These are phyloP conservation scores for Cucumis hystrix DNA, from an alignment of 306 rosid species.

Conservation along the genomic window DNA sequence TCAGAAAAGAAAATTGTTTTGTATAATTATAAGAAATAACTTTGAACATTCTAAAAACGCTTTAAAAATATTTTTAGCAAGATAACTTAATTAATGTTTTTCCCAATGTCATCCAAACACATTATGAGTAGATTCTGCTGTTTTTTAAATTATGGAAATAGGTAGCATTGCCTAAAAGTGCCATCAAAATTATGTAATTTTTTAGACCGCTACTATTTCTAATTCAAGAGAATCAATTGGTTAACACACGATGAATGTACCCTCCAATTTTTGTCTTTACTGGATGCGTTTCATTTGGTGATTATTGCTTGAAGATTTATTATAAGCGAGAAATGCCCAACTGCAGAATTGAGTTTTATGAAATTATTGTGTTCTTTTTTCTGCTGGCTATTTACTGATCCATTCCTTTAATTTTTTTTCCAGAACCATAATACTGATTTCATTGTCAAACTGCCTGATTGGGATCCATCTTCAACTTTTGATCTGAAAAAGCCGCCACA, in stretches of 20 bases:
- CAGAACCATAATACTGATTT: slow-evolving; percentile 92
- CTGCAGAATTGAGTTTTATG: not conserved
- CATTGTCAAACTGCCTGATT: slow-evolving; percentile 74
- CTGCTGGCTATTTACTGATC: not conserved
- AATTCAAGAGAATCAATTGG: not conserved
- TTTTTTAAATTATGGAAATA: not conserved
- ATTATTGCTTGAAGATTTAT: not conserved
- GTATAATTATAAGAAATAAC: not conserved
- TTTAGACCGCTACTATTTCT: not conserved
- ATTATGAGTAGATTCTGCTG: not conserved
- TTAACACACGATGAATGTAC: not conserved
- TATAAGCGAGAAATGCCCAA: not conserved
- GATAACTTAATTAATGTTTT: not conserved
- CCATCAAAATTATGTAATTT: not conserved
- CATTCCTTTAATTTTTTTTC: slow-evolving; percentile 4
- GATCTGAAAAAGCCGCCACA: slow-evolving; percentile 61
- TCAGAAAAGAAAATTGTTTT: not conserved
- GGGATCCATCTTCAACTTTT: slow-evolving; percentile 52
- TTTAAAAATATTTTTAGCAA: not conserved
- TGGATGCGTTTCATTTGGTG: not conserved
- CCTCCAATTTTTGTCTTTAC: not conserved
- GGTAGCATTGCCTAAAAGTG: not conserved
- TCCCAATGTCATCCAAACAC: not conserved
- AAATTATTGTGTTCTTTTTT: not conserved
- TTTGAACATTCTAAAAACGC: not conserved